Conservation (phyloP, 306 rosid genomes). For the Rubus idaeus region DNA sequence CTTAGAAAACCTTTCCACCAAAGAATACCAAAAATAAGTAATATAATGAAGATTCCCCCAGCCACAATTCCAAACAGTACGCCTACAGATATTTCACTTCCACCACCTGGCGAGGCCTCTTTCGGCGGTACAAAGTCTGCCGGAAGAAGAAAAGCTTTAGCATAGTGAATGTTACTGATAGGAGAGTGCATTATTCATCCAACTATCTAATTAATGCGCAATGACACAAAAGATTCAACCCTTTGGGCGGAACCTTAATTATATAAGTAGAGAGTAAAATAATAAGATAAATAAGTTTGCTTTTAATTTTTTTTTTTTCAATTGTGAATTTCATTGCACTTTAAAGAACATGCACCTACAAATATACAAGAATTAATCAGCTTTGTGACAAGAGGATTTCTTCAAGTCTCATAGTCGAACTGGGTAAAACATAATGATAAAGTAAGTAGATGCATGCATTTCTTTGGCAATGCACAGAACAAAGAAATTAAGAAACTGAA, state of each 20-base stretch:
- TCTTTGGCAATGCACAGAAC: neutral
- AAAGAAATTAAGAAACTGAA: neutral
- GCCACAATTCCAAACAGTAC: slow-evolving; percentile 32
- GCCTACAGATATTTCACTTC: slow-evolving; percentile 23
- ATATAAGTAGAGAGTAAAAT: too few relatives aligned
- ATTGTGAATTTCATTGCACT: neutral
- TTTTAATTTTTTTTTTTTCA: neutral
- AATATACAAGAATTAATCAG: neutral
- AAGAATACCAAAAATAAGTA: slow-evolving; percentile 25
- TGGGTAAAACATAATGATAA: neutral
- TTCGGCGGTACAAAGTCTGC: slow-evolving; percentile 31
- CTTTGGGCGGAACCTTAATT: neutral
- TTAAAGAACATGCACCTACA: neutral
- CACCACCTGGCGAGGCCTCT: neutral
- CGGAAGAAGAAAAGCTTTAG: neutral
- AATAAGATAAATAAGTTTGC: too few relatives aligned
- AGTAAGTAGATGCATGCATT: neutral
- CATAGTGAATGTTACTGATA: neutral
- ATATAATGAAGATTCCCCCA: slow-evolving; percentile 23
- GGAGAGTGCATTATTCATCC: neutral
- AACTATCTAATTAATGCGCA: neutral
- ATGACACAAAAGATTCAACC: neutral
- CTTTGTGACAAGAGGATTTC: neutral
- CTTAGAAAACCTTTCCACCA: slow-evolving; percentile 31
- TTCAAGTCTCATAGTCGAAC: neutral